Base-by-base conservation (phyloP, 1,284 basidiomycete species). In the Leccinum solheimii region DNA sequence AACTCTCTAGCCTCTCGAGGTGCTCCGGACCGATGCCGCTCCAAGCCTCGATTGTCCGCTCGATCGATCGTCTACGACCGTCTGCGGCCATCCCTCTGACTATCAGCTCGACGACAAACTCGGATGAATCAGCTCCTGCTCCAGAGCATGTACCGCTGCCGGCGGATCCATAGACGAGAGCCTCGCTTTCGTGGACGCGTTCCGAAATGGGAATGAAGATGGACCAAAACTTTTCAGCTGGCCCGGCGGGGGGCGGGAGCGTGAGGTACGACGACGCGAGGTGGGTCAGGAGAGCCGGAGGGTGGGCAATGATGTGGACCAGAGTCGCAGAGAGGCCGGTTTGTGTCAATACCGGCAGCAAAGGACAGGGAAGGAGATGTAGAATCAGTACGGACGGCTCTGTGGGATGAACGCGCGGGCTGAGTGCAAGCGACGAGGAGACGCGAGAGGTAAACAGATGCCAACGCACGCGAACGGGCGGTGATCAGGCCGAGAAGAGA, bases 171-270 rank as follows among this genome's bases (percentile, higher is more conserved):
- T 84, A 86, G 5, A 90, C 80, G 14, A 92, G 76, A 50, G 73
- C 76, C 65, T 90, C 86, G 19, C 80, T 81, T 63, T 91, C 88
- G 53, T 81, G 75, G 4, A 67, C 72, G 13, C 91, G 81, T 67
- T 86, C 83, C 43, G 86, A 83, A 62, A 91, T 69, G 0, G 90
- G 88, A 16, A 85, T 72, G 69, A 92, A 92, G 6, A 90, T 79
- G 34, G 79, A 76, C 89, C 90, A 93, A 75, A 92, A 93, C 67
- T 89, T 90, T 58, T 81, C 77, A n/a, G 81, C 77, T 0, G 83
- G 67, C 3, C 86, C 82, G 43, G 79, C 69, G 5, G 88, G 86
- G 1, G 92, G 90, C 0, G 90, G 90, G 1, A 81, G 81, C 3
- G 83, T 83, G 56, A 91, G 80, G 71, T 91, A 92, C 21, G 85